Conservation (phyloP, 495 filamentous ascomycete species). For the Patellaria atrata region DNA sequence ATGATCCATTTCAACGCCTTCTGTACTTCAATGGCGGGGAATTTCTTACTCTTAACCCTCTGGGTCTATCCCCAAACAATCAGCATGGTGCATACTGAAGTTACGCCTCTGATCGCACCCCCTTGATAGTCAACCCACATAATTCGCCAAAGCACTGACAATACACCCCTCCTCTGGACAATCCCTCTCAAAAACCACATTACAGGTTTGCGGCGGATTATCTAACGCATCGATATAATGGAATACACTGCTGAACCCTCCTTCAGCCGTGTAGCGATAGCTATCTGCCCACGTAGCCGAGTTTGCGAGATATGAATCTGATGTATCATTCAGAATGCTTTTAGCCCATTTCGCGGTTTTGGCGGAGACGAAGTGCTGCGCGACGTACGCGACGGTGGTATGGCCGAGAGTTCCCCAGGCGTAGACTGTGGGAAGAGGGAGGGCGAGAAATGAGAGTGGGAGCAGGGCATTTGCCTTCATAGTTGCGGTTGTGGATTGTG, state of each 20-base stretch:
- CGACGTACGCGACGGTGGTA: constrained; percentile 26
- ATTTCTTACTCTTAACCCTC: constrained; percentile 30
- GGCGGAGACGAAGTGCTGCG: constrained; percentile 21
- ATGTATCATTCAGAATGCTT: constrained; percentile 26
- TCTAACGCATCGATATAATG: constrained; percentile 64
- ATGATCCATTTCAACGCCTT: constrained; percentile 49
- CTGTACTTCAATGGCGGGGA: constrained; percentile 28
- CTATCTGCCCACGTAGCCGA: constrained; percentile 53
- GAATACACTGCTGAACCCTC: constrained; percentile 41
- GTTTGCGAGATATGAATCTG: constrained; percentile 38
- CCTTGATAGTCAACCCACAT: constrained; percentile 15
- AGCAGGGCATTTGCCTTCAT: no score
- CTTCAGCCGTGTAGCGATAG: constrained; percentile 43
- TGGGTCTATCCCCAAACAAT: no score
- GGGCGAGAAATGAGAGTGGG: constrained; percentile 5
- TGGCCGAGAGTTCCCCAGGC: constrained; percentile 28
- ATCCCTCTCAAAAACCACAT: constrained; percentile 45
- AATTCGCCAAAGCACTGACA: constrained; percentile 45
- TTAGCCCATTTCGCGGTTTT: constrained; percentile 17
- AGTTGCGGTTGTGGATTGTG: no score
- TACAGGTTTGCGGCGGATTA: constrained; percentile 43
- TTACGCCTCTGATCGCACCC: no score
- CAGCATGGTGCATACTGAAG: no score
- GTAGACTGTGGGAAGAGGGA: constrained; percentile 9
- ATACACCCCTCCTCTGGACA: constrained; percentile 47